Conservation (phyloP, 805 yeast species). For the Naumovozyma dairenensis region DNA sequence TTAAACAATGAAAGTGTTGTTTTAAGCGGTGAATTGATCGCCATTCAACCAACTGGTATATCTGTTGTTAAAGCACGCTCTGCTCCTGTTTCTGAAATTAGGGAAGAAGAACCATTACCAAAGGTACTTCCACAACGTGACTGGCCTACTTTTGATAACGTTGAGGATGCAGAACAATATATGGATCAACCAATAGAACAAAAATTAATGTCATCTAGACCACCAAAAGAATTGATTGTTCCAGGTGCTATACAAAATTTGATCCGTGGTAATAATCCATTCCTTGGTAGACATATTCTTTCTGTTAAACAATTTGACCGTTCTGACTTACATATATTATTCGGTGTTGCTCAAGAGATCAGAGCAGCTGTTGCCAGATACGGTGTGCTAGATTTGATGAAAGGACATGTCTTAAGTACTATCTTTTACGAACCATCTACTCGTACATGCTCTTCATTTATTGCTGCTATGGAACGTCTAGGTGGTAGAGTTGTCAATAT, state of each 20-base stretch:
- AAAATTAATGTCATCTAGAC: conserved; percentile 57
- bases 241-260: conserved; percentile 71
- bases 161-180: conserved; percentile 37
- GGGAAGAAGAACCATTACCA: conserved; percentile 30
- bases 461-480: conserved; percentile 98
- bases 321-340: conserved; percentile 82
- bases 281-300: conserved; percentile 76
- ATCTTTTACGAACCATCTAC: conserved; percentile 98
- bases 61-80: conserved; percentile 40
- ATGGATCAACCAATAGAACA: conserved; percentile 43
- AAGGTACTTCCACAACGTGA: conserved; percentile 46
- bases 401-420: conserved; percentile 86
- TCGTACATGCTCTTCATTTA: conserved; percentile 91
- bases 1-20: conserved; percentile 71
- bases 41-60: conserved; percentile 51
- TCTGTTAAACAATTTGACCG: conserved; percentile 84
- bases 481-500: conserved; percentile 96
- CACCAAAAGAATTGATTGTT: conserved; percentile 62
- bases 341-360: conserved; percentile 97
- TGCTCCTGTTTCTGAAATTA: conserved; percentile 26
- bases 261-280: conserved; percentile 79
- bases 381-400: conserved; percentile 84
- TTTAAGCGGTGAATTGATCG: conserved; percentile 69
- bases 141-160: conserved; percentile 30
- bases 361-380: conserved; percentile 92